phyloP scores from a whole-genome alignment of 108 stramenopile genomes.

The Nitzschia sp. region DNA sequence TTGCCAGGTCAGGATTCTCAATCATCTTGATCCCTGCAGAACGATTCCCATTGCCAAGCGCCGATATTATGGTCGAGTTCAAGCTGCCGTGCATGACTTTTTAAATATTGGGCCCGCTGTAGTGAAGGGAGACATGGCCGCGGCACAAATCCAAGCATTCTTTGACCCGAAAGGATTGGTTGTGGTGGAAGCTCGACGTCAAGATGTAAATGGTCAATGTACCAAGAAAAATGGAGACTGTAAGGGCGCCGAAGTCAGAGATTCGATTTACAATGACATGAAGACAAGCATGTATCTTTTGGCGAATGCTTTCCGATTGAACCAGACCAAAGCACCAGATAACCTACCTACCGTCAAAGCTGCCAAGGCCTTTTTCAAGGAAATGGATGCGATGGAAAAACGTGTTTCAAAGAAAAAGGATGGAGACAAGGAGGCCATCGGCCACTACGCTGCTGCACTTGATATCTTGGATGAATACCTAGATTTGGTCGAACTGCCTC shows the following conservation, averaged over 20 bases:
- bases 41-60: slow-evolving; percentile 87
- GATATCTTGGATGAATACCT: slow-evolving; percentile 77
- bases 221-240: slow-evolving; percentile 85
- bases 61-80: slow-evolving; percentile 86
- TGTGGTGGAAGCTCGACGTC: slow-evolving; percentile 67
- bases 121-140: slow-evolving; percentile 76
- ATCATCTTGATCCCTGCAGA: too few species aligned
- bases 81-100: slow-evolving; percentile 77
- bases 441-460: slow-evolving; percentile 59
- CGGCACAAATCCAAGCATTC: slow-evolving; percentile 53
- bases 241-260: slow-evolving; percentile 72
- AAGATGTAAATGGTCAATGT: slow-evolving; percentile 81
- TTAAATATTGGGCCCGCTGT: slow-evolving; percentile 75
- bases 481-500: slow-evolving; percentile 88
- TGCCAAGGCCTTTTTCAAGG: slow-evolving; percentile 84
- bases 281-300: slow-evolving; percentile 84
- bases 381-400: slow-evolving; percentile 80
- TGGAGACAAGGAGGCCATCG: slow-evolving; percentile 46
- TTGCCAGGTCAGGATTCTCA: neutral
- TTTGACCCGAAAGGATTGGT: slow-evolving; percentile 63
- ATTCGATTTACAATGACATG: slow-evolving; percentile 88
- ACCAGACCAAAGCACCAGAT: slow-evolving; percentile 88
- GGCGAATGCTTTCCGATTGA: slow-evolving; percentile 87
- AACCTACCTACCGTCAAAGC: slow-evolving; percentile 87
- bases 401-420: slow-evolving; percentile 47